These are phyloP conservation scores for Phytophthora boehmeriae DNA, from an alignment of 352 stramenopile genomes.

Conservation along the genomic window DNA sequence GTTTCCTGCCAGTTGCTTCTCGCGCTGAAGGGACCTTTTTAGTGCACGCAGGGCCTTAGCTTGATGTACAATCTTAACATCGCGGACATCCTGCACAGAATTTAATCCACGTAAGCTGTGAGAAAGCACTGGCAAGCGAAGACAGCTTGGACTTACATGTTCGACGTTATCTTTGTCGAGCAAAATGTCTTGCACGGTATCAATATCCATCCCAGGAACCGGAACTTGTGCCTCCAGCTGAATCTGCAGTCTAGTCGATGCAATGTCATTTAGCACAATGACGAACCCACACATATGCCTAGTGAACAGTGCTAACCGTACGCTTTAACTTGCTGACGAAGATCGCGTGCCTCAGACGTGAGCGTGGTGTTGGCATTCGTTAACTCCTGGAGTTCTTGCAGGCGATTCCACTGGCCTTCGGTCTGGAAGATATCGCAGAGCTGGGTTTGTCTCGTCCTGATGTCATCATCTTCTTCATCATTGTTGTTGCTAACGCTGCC, in stretches of 20 bases:
- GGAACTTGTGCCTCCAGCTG: constrained; percentile 69
- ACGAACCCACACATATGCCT: neutral
- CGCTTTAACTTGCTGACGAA: constrained; percentile 69
- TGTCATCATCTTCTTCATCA: constrained; percentile 18
- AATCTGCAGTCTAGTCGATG: constrained; percentile 57
- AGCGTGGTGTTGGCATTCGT: constrained; percentile 64
- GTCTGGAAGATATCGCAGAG: constrained; percentile 18
- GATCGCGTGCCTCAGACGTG: constrained; percentile 43
- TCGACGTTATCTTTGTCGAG: constrained; percentile 62
- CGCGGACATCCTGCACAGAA: constrained; percentile 63
- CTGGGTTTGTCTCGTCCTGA: neutral
- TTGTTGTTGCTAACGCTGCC: constrained; percentile 26
- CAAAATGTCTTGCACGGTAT: constrained; percentile 62
- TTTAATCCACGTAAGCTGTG: neutral
- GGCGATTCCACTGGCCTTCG: constrained; percentile 53
- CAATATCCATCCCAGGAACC: constrained; percentile 61
- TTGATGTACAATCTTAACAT: constrained; percentile 82
- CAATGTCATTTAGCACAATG: neutral
- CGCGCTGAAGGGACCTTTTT: constrained; percentile 61
- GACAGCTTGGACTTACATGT: constrained; percentile 58
- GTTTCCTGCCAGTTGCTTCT: constrained; percentile 58
- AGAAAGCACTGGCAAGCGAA: neutral
- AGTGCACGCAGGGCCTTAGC: constrained; percentile 67
- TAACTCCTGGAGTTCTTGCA: constrained; percentile 66
- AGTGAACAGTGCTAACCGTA: constrained; percentile 17